These are phyloP conservation scores for Hemerocallis citrina DNA, from an alignment of 106 monocot species.

Conservation along the genomic window DNA sequence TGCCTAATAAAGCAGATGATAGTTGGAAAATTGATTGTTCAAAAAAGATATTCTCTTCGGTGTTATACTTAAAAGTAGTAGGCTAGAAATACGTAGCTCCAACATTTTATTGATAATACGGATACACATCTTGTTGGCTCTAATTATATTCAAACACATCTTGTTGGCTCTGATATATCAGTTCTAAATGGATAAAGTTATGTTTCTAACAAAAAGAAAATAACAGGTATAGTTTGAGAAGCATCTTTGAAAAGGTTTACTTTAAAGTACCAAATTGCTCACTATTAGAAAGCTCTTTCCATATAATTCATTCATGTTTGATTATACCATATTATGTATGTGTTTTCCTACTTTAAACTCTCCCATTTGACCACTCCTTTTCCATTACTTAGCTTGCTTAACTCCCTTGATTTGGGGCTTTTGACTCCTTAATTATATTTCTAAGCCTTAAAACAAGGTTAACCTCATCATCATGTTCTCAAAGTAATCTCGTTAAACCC, in stretches of 20 bases:
- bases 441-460: no score
- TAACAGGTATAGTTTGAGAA: neutral
- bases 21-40: neutral
- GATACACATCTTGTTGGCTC: no score
- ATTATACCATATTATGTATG: neutral
- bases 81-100: no score
- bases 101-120: no score
- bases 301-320: no score
- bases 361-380: neutral
- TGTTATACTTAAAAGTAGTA: neutral
- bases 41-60: neutral
- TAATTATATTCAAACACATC: no score
- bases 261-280: neutral
- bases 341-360: neutral
- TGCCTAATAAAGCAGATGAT: neutral
- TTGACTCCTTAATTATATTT: neutral
- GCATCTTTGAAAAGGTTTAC: neutral
- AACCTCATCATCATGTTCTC: no score
- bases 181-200: no score
- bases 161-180: no score
- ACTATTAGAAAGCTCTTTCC: no score
- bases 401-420: neutral
- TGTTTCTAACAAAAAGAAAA: no score
- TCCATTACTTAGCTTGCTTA: neutral
- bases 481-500: no score